Evolutionary conservation across 306 rosid species (phyloP), one percentile per base, ranked within the genome.

Genomic region (Chamaecrista fasciculata): DNA sequence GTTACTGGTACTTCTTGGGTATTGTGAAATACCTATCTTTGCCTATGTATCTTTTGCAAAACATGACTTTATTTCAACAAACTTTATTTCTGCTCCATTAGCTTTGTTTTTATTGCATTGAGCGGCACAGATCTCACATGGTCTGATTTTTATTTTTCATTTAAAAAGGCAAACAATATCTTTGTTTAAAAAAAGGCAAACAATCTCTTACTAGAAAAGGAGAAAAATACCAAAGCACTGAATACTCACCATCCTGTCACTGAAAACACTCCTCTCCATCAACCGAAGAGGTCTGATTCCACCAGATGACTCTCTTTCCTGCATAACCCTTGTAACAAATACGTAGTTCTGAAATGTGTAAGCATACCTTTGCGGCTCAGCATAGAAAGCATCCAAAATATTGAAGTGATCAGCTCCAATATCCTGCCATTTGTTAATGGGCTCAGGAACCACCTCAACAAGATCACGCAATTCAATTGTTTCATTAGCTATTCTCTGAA

Each of bases 201-300:
- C 5, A 63, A 31, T 11, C 44, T 14, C 25, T 36, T 39, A 20
- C 49, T 24, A 49, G 58, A 24, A 51, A 2, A 70, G 5, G 52
- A 46, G 11, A 62, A 36, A 31, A 19, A n/a, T 36, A 47, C 8
- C 5, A 39, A 58, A 43, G 61, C 49, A 26, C 20, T 12, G 20
- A 70, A 58, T 40, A 69, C 88, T 83, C 71, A 93, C 98, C 97
- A 93, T 93, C 77, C 97, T 79, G 85, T 93, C 98, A 72, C 98
- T 93, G 82, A 93, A 93, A 79, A 93, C 96, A 21, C 98, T 93
- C 94, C 97, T 86, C 84, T 93, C 98, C 98, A 90, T 90, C 88
- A 93, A 77, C 37, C 98, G 83, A 67, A 93, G 97, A 73, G 98
- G 98, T 89, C 88, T 93, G 66, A 93, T 79, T 70, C 98, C 96